Conservation (phyloP, 352 stramenopile genomes). For the Phytophthora podocarpi region DNA sequence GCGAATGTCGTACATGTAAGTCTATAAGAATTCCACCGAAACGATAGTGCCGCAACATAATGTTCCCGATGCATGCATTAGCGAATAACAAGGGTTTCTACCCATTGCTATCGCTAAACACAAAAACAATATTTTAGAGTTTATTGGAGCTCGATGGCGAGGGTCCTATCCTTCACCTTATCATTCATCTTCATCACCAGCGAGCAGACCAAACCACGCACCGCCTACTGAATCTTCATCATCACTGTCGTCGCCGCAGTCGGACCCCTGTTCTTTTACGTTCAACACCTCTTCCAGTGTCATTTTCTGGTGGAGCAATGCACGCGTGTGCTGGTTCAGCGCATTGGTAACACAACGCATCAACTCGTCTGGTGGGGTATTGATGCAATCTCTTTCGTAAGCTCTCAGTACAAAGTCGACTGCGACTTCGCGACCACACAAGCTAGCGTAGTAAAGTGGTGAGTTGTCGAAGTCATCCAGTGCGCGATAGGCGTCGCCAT, state of each 20-base stretch:
- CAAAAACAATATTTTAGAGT: too few relatives aligned
- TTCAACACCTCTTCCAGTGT: slow-evolving; percentile 31
- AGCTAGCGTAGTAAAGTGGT: slow-evolving; percentile 41
- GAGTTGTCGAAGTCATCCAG: slow-evolving; percentile 43
- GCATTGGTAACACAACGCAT: slow-evolving; percentile 47
- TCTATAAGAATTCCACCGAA: too few relatives aligned
- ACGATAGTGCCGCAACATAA: too few relatives aligned
- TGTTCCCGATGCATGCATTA: too few relatives aligned
- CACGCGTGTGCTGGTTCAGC: slow-evolving; percentile 25
- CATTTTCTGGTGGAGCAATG: slow-evolving; percentile 38
- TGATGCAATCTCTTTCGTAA: slow-evolving; percentile 17
- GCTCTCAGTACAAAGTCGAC: slow-evolving; percentile 34
- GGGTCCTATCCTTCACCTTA: too few relatives aligned
- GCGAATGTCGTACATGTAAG: too few relatives aligned
- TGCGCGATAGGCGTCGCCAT: slow-evolving; percentile 25
- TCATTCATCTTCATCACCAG: slow-evolving; percentile 21
- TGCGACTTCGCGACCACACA: slow-evolving; percentile 32
- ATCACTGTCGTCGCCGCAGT: background rate
- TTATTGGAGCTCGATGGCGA: too few relatives aligned
- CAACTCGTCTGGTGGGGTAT: slow-evolving; percentile 30
- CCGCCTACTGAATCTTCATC: slow-evolving; percentile 13
- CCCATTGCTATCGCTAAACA: too few relatives aligned
- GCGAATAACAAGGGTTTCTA: too few relatives aligned
- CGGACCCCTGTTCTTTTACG: slow-evolving; percentile 8
- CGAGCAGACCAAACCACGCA: slow-evolving; percentile 28